Evolutionary conservation across 257 asterid species (phyloP).

Genomic region (Orobanche coerulescens): DNA sequence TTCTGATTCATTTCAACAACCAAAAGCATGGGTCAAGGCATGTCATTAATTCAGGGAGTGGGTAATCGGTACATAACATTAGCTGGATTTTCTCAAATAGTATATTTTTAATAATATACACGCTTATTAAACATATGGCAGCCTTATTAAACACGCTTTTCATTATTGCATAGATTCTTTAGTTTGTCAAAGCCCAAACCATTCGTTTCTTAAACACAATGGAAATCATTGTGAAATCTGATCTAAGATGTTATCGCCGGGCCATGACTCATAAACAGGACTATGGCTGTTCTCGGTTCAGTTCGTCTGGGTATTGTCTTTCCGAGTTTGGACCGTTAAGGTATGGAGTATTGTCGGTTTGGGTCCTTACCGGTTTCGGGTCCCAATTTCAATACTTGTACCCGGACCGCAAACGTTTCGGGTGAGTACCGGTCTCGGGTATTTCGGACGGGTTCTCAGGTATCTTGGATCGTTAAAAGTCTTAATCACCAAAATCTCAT

Average conservation of each 20-base stretch:
- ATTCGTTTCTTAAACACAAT: constrained; percentile 17
- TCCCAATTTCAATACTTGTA: too few species aligned
- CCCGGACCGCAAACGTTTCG: too few species aligned
- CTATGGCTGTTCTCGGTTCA: too few species aligned
- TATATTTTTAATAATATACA: background rate
- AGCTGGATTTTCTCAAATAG: constrained; percentile 24
- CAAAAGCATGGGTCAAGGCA: constrained; percentile 29
- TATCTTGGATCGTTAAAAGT: too few species aligned
- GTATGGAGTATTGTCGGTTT: too few species aligned
- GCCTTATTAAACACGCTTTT: constrained; percentile 23
- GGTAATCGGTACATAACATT: constrained; percentile 17
- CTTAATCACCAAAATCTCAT: too few species aligned
- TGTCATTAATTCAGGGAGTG: constrained; percentile 26
- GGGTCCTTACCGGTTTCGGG: too few species aligned
- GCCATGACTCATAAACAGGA: too few species aligned
- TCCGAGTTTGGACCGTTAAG: too few species aligned
- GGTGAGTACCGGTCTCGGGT: too few species aligned
- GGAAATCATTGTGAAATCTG: background rate
- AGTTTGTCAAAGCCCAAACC: background rate
- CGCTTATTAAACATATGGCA: constrained; percentile 15
- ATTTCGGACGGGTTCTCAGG: too few species aligned
- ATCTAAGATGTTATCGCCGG: background rate
- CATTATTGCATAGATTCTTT: constrained; percentile 25
- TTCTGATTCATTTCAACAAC: constrained; percentile 29
- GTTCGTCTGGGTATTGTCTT: too few species aligned